These are phyloP conservation scores for Babesia bigemina DNA, from an alignment of 169 alveolate genomes.

Conservation along the genomic window DNA sequence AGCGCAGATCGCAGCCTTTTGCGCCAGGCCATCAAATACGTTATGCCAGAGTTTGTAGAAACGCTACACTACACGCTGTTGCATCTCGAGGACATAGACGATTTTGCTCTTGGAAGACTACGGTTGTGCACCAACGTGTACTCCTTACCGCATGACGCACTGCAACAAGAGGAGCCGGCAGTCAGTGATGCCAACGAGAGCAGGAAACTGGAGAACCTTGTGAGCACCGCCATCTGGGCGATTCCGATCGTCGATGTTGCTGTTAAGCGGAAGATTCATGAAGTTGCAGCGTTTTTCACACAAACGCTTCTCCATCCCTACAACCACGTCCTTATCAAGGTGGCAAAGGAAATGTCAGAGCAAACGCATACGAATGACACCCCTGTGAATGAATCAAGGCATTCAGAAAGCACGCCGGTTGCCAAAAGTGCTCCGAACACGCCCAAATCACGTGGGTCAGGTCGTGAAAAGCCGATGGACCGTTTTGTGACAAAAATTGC, in stretches of 20 bases:
- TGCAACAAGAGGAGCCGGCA: neutral
- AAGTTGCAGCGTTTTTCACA: neutral
- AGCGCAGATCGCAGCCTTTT: neutral
- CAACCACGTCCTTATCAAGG: neutral
- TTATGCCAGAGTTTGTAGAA: constrained; percentile 16
- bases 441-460: neutral
- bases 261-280: constrained; percentile 1
- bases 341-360: constrained; percentile 17
- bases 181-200: neutral
- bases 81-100: neutral
- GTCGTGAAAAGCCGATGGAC: neutral
- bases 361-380: neutral
- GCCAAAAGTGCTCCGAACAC: too few relatives aligned
- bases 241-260: neutral
- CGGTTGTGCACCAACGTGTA: neutral
- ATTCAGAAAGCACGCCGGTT: too few relatives aligned
- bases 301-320: neutral
- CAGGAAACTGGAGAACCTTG: neutral
- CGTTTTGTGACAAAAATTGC: neutral
- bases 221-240: neutral
- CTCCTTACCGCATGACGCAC: neutral
- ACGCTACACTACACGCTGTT: neutral
- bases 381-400: neutral
- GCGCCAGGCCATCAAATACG: neutral
- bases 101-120: neutral